Base-by-base conservation (phyloP, 2,329 filamentous ascomycete species). In the Huntiella savannae region DNA sequence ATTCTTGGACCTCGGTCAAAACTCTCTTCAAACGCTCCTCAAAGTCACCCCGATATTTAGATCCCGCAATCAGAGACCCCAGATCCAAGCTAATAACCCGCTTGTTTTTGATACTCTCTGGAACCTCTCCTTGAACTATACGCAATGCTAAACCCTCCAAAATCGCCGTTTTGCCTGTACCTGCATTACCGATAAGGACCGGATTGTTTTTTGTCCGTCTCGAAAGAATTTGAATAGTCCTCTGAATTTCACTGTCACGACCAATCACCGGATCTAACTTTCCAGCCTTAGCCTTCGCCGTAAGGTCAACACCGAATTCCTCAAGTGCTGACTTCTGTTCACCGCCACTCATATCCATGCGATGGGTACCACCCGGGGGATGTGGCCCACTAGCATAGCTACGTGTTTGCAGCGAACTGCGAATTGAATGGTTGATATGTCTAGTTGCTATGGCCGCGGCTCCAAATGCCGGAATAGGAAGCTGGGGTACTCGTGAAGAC, bases 201-300 rank as follows among this genome's bases (percentile, higher is more conserved):
- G 88, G 88, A 53, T 93, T 93, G 56, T 95, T 96, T 62, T 96
- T 96, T 5, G 91, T 96, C 50, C 91, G 71, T 52, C 91, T 71
- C 12, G 87, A 95, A 1, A 98, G 64, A 8, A 98, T 82, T 57
- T 96, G 91, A 50, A 96, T 95, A 0, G 87, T 94, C 43, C 91
- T 72, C 57, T 94, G 84, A 45, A 96, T 94, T 59, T 95, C 91
- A 4, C 75, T 69, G 55, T 95, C 87, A 59, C 91, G 73, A 15
- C 91, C 91, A 57, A 98, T 96, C 11, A 96, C 88, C 0, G 91
- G 91, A 57, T 98, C 91, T 3, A 98, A 70, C 58, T 94, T 95
- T 36, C 91, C 91, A 42, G 82, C 80, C 59, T 73, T 82, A 15
- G 91, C 91, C 55, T 75, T 75, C 10, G 76, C 82, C 1, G 91